phyloP scores from a whole-genome alignment of 106 monocot species.

The Vanilla planifolia region DNA sequence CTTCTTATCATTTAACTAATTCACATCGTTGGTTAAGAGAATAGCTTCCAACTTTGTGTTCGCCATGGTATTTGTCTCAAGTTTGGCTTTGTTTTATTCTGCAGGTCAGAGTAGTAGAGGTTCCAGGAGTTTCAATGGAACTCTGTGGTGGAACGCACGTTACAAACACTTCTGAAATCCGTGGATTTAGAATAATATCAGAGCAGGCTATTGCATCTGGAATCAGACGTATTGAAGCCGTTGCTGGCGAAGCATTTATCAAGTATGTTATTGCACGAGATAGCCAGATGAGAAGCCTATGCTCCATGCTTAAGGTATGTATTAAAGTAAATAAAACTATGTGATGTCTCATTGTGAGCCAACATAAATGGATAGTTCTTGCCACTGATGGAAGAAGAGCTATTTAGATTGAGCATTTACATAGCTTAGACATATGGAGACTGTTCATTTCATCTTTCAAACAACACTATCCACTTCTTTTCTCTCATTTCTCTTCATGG shows the following conservation, averaged over 20 bases:
- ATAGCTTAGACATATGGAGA: too few species aligned
- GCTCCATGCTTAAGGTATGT: constrained; percentile 71
- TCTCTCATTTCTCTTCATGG: too few species aligned
- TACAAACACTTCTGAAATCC: constrained; percentile 83
- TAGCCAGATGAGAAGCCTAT: constrained; percentile 61
- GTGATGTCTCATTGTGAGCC: too few species aligned
- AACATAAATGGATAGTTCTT: too few species aligned
- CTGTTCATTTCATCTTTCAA: too few species aligned
- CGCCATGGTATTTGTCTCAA: background rate
- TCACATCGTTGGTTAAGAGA: too few species aligned
- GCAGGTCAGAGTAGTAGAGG: constrained; percentile 94
- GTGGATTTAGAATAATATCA: constrained; percentile 93
- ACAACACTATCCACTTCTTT: too few species aligned
- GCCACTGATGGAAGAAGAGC: too few species aligned
- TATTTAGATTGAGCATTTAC: too few species aligned
- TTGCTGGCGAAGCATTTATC: constrained; percentile 91
- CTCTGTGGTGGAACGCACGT: constrained; percentile 98
- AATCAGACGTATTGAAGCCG: constrained; percentile 92
- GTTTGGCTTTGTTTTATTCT: constrained; percentile 7
- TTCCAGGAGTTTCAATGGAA: constrained; percentile 98
- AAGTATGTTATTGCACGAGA: constrained; percentile 77
- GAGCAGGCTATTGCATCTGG: constrained; percentile 97
- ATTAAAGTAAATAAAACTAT: too few species aligned
- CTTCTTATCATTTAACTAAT: too few species aligned
- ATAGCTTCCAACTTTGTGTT: too few species aligned